Percentiles rank a stretch among this genome's conserved stretches.
Conservation (phyloP, 1,139 yeast species). For the Saccharomyces uvarum region DNA sequence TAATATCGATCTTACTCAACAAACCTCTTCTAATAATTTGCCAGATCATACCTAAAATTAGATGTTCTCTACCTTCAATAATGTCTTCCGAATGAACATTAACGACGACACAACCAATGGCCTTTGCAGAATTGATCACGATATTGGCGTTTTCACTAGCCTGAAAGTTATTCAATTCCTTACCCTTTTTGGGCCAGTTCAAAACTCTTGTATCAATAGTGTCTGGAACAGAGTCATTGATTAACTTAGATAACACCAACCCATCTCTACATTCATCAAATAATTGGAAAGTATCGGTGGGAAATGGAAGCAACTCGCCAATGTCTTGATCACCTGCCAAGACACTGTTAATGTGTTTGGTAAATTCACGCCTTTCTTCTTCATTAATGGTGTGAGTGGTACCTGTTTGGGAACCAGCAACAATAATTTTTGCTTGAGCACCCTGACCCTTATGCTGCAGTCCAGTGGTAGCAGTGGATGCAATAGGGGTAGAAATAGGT, state of each 20-base stretch:
- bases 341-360: slow-evolving; percentile 89
- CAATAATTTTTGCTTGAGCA: slow-evolving; percentile 60
- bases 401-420: slow-evolving; percentile 76
- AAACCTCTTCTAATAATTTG: slow-evolving; percentile 95
- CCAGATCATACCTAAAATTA: slow-evolving; percentile 94
- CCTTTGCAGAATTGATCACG: slow-evolving; percentile 95
- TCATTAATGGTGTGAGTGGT: slow-evolving; percentile 96
- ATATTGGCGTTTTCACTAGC: slow-evolving; percentile 96
- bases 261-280: slow-evolving; percentile 98
- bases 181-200: slow-evolving; percentile 75
- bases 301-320: slow-evolving; percentile 82
- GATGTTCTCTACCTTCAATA: slow-evolving; percentile 93
- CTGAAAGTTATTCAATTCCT: slow-evolving; percentile 84
- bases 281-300: slow-evolving; percentile 88
- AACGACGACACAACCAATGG: slow-evolving; percentile 96
- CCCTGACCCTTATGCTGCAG: slow-evolving; percentile 48
- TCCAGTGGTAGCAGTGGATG: slow-evolving; percentile 27
- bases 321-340: slow-evolving; percentile 84
- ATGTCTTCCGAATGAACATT: slow-evolving; percentile 96
- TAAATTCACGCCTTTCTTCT: slow-evolving; percentile 92
- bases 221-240: slow-evolving; percentile 96
- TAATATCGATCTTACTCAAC: slow-evolving; percentile 88
- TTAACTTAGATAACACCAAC: slow-evolving; percentile 80
- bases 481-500: slow-evolving; percentile 22
- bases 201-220: slow-evolving; percentile 97